phyloP scores from a whole-genome alignment of 1,139 yeast species.

The Groenewaldozyma auringiensis region DNA sequence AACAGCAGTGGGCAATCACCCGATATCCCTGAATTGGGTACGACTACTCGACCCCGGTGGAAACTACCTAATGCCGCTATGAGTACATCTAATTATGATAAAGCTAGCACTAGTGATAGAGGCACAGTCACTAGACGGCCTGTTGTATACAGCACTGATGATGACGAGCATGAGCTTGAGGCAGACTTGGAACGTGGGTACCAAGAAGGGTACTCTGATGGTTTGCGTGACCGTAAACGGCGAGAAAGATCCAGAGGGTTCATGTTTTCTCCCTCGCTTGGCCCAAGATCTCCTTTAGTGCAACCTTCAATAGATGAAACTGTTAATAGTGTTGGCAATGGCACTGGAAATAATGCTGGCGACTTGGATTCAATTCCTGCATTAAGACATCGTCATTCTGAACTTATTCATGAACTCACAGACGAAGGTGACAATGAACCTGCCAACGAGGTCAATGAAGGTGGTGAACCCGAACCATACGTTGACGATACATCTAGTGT shows the following conservation, averaged over 20 bases:
- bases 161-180: conserved; percentile 57
- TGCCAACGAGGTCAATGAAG: conserved; percentile 7
- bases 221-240: conserved; percentile 38
- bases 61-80: no score
- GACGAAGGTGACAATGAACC: conserved; percentile 13
- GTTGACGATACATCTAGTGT: conserved; percentile 42
- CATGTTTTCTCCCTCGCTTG: background rate
- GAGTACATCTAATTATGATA: no score
- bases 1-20: no score
- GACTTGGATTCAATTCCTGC: conserved; percentile 3
- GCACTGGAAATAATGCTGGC: background rate
- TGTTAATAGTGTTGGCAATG: background rate
- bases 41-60: background rate
- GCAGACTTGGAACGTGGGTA: conserved; percentile 55
- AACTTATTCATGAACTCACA: conserved; percentile 14
- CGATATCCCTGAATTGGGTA: background rate
- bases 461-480: conserved; percentile 27
- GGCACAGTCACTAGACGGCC: conserved; percentile 4
- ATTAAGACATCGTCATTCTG: conserved; percentile 15
- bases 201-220: conserved; percentile 66
- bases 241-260: conserved; percentile 15
- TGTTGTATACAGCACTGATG: conserved; percentile 45
- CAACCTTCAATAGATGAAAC: background rate
- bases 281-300: conserved; percentile 1
- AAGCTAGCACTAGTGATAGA: conserved; percentile 1